Conservation (phyloP, 768 basidiomycete genomes). For the Podaxis sp. region DNA sequence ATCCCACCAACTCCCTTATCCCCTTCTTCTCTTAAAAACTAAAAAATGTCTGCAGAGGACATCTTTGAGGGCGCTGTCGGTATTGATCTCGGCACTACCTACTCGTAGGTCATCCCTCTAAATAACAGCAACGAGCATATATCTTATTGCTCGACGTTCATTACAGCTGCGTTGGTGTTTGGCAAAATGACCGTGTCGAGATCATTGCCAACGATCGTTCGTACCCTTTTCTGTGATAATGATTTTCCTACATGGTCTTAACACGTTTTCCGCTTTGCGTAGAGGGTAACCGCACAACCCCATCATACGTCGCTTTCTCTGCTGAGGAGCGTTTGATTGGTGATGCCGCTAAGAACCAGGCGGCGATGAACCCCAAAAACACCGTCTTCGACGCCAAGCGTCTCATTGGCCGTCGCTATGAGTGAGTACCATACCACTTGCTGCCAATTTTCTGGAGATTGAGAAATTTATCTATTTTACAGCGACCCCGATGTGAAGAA, state of each 20-base stretch:
- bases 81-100: conserved; percentile 96
- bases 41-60: conserved; percentile 76
- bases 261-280: conserved; percentile 17
- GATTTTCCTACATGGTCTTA: not conserved
- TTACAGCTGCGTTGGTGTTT: conserved; percentile 92
- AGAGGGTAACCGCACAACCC: conserved; percentile 99
- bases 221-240: conserved; percentile 29
- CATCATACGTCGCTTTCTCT: conserved; percentile 99
- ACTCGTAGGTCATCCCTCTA: conserved; percentile 63
- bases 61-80: conserved; percentile 95
- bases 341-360: conserved; percentile 98
- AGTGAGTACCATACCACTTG: conserved; percentile 49
- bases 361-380: conserved; percentile 99
- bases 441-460: not conserved
- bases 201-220: conserved; percentile 97
- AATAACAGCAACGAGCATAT: not conserved
- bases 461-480: conserved; percentile 15
- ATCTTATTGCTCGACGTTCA: conserved; percentile 18
- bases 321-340: conserved; percentile 95
- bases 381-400: conserved; percentile 99
- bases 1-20: conserved; percentile 33
- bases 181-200: conserved; percentile 99
- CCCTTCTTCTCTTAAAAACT: conserved; percentile 31
- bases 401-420: conserved; percentile 95
- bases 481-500: conserved; percentile 95